Conservation (phyloP, 495 filamentous ascomycete genomes). For the Hypoxylon cercidicola region DNA sequence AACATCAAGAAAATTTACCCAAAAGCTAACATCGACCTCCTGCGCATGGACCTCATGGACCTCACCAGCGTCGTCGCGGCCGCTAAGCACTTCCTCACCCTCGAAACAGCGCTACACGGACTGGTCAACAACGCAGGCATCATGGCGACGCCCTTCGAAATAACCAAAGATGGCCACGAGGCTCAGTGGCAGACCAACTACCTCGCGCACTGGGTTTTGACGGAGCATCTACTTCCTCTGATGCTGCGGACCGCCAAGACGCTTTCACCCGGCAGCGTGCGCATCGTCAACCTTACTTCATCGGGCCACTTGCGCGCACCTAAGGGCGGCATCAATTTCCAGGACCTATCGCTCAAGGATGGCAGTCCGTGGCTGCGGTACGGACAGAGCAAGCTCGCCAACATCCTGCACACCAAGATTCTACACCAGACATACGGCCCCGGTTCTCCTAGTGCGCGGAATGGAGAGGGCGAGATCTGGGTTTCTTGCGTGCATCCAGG, state of each 20-base stretch:
- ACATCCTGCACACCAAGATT: constrained; percentile 52
- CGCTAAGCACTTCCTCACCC: constrained; percentile 24
- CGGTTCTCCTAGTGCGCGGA: constrained; percentile 38
- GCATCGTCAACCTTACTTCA: constrained; percentile 54
- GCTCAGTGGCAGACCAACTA: constrained; percentile 60
- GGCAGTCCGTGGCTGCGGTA: constrained; percentile 50
- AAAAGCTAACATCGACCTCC: constrained; percentile 49
- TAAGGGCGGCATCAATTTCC: constrained; percentile 47
- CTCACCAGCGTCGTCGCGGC: constrained; percentile 46
- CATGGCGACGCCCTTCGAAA: constrained; percentile 53
- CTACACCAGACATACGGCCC: constrained; percentile 52
- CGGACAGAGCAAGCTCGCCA: constrained; percentile 59
- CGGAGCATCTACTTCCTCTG: constrained; percentile 52
- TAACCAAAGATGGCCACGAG: constrained; percentile 61
- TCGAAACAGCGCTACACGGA: constrained; percentile 44
- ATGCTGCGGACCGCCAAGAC: constrained; percentile 43
- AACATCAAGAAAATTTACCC: constrained; percentile 50
- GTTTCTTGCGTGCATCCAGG: constrained; percentile 56
- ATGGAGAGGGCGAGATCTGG: constrained; percentile 52
- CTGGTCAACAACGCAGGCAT: constrained; percentile 52
- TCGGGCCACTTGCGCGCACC: constrained; percentile 49
- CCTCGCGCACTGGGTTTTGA: constrained; percentile 58
- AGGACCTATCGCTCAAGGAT: constrained; percentile 29
- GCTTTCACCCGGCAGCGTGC: constrained; percentile 44
- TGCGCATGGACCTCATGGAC: constrained; percentile 56